Conservation (phyloP, 352 stramenopile species). For the Plasmopara muralis region DNA sequence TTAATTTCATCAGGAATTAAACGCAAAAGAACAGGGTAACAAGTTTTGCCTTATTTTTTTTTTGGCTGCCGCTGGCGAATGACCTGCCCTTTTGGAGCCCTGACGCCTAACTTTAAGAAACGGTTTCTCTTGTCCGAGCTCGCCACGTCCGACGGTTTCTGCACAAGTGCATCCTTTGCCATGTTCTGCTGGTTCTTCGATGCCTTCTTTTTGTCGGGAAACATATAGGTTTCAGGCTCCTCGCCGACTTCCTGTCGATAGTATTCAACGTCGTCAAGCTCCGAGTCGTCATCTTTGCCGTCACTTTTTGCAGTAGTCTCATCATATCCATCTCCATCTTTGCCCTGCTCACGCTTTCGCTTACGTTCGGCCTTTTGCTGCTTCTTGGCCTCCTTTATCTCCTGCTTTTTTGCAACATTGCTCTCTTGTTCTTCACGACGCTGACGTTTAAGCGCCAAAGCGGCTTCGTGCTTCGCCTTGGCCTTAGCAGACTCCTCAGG, state of each 20-base stretch:
- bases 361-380: constrained; percentile 62
- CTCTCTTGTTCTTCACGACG: constrained; percentile 83
- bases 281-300: constrained; percentile 43
- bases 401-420: constrained; percentile 87
- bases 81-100: constrained; percentile 46
- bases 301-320: constrained; percentile 30
- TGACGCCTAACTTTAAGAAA: constrained; percentile 34
- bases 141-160: constrained; percentile 55
- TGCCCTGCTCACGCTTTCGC: constrained; percentile 27
- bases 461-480: constrained; percentile 72
- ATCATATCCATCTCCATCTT: constrained; percentile 41
- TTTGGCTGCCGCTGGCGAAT: constrained; percentile 52
- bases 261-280: constrained; percentile 73
- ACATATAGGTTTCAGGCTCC: constrained; percentile 77
- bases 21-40: too few species aligned
- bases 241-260: constrained; percentile 80
- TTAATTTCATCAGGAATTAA: too few species aligned
- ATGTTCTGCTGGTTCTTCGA: constrained; percentile 40
- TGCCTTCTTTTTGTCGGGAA: constrained; percentile 39
- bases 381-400: constrained; percentile 74
- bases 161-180: constrained; percentile 10
- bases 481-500: constrained; percentile 72
- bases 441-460: constrained; percentile 70
- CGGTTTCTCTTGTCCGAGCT: constrained; percentile 59
- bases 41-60: constrained; percentile 11